Base-by-base conservation (phyloP, 352 stramenopile genomes). In the Phytophthora constricta region DNA sequence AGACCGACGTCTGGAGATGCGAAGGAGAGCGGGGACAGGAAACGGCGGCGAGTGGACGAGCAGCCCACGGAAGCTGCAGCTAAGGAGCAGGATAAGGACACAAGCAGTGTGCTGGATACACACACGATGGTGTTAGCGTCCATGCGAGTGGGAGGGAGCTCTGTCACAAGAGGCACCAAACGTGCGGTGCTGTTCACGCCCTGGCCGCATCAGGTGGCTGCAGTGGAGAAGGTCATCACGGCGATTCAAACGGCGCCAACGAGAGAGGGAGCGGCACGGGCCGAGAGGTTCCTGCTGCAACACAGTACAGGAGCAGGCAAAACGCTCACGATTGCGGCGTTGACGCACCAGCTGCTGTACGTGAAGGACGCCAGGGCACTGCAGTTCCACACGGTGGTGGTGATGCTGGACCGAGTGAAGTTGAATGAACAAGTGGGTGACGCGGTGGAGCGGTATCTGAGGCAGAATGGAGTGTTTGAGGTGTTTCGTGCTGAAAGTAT, bases 281-380 rank as follows among this genome's bases (percentile, higher is more conserved):
- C 53, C n/a, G 70, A 80, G 70, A 74, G 60, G 7, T 95, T 87
- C 39, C 68, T 95, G 34, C 59, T 95, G 11, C 87, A 95, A 58
- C 87, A 95, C 67, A 94, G 87, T 54, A 95, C 87, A 13, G 87
- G 87, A 17, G 84, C 86, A 26, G 87, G 87, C 65, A 95, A 95
- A 67, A 93, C 85, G 26, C 47, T 91, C 50, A 95, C 87, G 10
- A 92, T 95, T 50, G 84, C 83, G 5, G 85, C 84, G 13, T 52
- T 92, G 45, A 69, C 87, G 1, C 75, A 95, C 33, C 87, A 93
- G 62, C 62, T 95, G 22, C 58, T 95, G 25, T 84, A 84, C 41
- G 70, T 79, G 2, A 77, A 75, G 31, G 85, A 93, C 61, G 22
- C 50, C 4, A 17, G 19, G 2, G 63, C 49, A 0, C 48, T 71